Evolutionary conservation across 2,329 filamentous ascomycete species (phyloP).

Genomic region (Cadophora sp.): DNA sequence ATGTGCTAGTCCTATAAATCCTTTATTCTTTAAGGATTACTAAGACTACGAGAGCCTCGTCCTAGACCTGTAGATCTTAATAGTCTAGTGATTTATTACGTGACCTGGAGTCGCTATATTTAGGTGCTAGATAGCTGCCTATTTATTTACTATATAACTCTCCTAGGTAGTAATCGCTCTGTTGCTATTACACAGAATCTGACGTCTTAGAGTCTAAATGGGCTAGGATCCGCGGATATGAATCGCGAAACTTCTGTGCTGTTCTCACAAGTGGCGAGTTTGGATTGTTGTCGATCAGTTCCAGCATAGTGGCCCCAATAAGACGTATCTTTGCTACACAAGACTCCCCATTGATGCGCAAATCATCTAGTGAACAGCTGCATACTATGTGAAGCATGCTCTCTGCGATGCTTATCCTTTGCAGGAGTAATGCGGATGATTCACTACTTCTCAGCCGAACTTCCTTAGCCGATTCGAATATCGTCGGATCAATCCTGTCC

Average conservation of each 20-base stretch:
- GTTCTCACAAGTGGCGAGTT: not conserved
- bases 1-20: no score
- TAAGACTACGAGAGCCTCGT: no score
- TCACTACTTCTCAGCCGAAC: not conserved
- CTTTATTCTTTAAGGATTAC: no score
- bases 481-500: not conserved
- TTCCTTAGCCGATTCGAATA: not conserved
- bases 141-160: no score
- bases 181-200: no score
- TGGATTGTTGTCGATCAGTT: constrained; percentile 4
- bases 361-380: not conserved
- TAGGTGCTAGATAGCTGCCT: no score
- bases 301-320: not conserved
- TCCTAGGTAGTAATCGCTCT: no score
- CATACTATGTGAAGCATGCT: not conserved
- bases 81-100: no score
- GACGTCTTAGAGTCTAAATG: not conserved
- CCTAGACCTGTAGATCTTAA: no score
- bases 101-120: no score
- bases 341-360: not conserved
- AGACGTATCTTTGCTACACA: constrained; percentile 1
- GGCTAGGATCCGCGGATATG: not conserved
- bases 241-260: constrained; percentile 1
- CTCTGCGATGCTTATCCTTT: not conserved
- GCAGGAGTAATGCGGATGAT: not conserved